A percentile compares a stretch with the other conserved stretches of the same genome.
Conservation (phyloP, 2,329 filamentous ascomycete genomes). For the Curvularia verruculosa region DNA sequence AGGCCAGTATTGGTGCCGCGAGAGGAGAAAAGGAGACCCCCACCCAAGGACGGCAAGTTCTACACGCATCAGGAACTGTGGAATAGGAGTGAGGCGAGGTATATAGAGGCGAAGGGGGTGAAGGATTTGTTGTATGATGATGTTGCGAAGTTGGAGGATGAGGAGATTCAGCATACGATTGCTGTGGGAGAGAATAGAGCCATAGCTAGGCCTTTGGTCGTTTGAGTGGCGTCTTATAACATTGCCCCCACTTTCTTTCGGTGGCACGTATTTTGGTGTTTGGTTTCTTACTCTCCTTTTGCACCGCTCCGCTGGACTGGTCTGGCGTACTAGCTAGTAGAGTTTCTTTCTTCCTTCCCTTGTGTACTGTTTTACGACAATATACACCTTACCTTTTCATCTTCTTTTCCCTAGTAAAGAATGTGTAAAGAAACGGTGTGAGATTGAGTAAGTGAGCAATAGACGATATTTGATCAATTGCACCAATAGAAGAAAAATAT, state of each 20-base stretch:
- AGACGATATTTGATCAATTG: not conserved
- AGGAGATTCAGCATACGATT: slow-evolving; percentile 6
- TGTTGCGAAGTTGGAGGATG: slow-evolving; percentile 7
- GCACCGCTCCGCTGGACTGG: slow-evolving; percentile 1
- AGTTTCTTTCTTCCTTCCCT: not conserved
- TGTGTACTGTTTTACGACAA: not conserved
- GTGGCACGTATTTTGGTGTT: not conserved
- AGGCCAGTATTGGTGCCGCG: not conserved
- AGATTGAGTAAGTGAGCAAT: not conserved
- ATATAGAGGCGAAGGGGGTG: not conserved
- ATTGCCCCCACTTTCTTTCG: not conserved
- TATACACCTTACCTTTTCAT: not conserved
- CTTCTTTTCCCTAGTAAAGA: not conserved
- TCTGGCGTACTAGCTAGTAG: not conserved
- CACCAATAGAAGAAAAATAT: slow-evolving; percentile 6
- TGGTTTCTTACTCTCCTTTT: not conserved
- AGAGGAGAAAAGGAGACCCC: slow-evolving; percentile 8
- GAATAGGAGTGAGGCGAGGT: slow-evolving; percentile 17
- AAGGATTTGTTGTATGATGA: slow-evolving; percentile 6
- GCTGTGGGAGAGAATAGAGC: slow-evolving; percentile 1
- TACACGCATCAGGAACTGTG: slow-evolving; percentile 42
- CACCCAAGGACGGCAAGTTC: slow-evolving; percentile 18
- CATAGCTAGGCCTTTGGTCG: slow-evolving; percentile 16
- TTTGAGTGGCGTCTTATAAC: slow-evolving; percentile 11
- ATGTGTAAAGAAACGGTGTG: too few species aligned